These are phyloP conservation scores for Dunaliella primolecta DNA, from an alignment of 139 green algal genomes.

Conservation along the genomic window DNA sequence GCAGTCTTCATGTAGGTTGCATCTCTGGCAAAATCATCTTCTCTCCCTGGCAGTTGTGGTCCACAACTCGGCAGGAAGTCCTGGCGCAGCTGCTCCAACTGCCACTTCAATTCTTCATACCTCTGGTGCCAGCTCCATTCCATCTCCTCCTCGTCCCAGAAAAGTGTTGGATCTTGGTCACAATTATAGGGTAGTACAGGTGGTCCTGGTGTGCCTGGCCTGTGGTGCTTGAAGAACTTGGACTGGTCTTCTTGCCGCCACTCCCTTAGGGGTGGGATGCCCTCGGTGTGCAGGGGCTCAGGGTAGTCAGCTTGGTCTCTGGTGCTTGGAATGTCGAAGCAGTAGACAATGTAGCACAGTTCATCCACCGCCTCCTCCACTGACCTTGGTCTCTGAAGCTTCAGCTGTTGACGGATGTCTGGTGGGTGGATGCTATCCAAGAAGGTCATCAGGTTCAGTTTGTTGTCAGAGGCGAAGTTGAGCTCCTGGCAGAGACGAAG, in stretches of 20 bases:
- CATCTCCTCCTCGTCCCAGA: no score
- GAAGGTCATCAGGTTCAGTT: neutral
- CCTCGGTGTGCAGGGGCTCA: neutral
- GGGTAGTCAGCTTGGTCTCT: neutral
- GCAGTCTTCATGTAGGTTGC: no score
- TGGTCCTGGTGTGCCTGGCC: no score
- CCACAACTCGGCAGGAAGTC: no score
- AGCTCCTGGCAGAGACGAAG: neutral
- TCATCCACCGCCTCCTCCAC: neutral
- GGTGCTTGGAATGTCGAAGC: neutral
- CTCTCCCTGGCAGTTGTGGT: no score
- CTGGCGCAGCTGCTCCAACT: no score
- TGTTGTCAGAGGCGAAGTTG: neutral
- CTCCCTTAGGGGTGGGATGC: neutral
- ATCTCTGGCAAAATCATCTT: no score
- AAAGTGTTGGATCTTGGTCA: no score
- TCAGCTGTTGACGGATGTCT: neutral
- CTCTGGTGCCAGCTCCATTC: no score
- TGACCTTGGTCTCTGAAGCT: neutral
- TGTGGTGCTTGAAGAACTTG: no score
- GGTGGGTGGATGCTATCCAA: neutral
- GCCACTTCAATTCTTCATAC: no score
- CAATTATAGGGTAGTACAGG: no score
- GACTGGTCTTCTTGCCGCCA: neutral
- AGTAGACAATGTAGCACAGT: neutral